These are phyloP conservation scores for Zalerion maritima DNA, from an alignment of 495 filamentous ascomycete genomes.

Conservation along the genomic window DNA sequence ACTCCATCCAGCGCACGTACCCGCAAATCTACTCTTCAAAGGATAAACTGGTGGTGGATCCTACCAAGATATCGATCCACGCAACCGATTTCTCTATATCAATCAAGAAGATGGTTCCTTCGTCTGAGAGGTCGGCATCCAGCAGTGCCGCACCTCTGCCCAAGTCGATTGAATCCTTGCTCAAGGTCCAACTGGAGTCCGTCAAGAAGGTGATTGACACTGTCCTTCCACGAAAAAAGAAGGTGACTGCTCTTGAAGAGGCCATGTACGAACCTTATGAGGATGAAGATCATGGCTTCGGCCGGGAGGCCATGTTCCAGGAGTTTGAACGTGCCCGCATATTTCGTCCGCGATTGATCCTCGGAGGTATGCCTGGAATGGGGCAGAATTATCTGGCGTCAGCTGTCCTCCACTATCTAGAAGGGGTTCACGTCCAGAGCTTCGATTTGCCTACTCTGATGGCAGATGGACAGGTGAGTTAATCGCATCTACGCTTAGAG, in stretches of 20 bases:
- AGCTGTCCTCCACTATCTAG: slow-evolving; percentile 79
- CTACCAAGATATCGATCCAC: slow-evolving; percentile 63
- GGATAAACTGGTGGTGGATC: slow-evolving; percentile 80
- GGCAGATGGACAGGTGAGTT: slow-evolving; percentile 36
- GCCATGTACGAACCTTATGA: slow-evolving; percentile 82
- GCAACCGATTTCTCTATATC: slow-evolving; percentile 96
- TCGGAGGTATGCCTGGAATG: slow-evolving; percentile 71
- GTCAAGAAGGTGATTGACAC: slow-evolving; percentile 55
- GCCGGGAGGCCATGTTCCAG: slow-evolving; percentile 69
- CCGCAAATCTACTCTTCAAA: slow-evolving; percentile 90
- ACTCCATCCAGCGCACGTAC: slow-evolving; percentile 87
- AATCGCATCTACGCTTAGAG: slow-evolving; percentile 41
- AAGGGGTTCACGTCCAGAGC: slow-evolving; percentile 86
- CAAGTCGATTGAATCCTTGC: slow-evolving; percentile 62
- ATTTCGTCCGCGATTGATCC: slow-evolving; percentile 74
- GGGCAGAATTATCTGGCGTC: slow-evolving; percentile 81
- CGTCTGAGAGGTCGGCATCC: slow-evolving; percentile 74
- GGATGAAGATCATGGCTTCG: slow-evolving; percentile 61
- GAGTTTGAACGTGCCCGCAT: slow-evolving; percentile 83
- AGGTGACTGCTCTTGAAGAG: slow-evolving; percentile 79
- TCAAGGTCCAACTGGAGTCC: slow-evolving; percentile 52
- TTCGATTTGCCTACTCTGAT: slow-evolving; percentile 80
- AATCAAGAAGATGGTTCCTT: slow-evolving; percentile 88
- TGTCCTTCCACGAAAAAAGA: slow-evolving; percentile 69
- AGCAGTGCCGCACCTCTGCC: slow-evolving; percentile 69